Conservation (phyloP, 176 grass and related monocot genomes). For the Lolium perenne region DNA sequence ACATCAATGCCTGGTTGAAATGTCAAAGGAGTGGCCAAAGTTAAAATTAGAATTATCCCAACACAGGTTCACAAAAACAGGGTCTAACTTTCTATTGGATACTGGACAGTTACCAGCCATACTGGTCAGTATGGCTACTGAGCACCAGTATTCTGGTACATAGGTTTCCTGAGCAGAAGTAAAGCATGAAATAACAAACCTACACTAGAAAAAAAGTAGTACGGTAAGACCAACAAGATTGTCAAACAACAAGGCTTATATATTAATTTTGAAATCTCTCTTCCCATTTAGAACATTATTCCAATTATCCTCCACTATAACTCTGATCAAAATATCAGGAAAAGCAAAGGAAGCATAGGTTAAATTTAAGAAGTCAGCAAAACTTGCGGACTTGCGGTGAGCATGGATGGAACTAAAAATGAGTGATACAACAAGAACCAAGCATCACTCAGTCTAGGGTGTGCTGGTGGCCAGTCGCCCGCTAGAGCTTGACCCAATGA, state of each 20-base stretch:
- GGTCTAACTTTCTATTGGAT: not conserved
- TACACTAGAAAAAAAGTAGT: not conserved
- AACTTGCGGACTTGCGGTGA: slow-evolving; percentile 9
- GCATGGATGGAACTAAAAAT: slow-evolving; percentile 1
- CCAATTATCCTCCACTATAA: not conserved
- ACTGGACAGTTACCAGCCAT: not conserved
- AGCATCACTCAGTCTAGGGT: not conserved
- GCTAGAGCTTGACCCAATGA: not conserved
- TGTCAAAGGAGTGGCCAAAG: slow-evolving; percentile 23
- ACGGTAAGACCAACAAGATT: slow-evolving; percentile 28
- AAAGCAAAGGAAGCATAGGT: not conserved
- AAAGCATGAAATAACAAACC: not conserved
- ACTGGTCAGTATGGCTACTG: not conserved
- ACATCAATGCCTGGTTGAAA: slow-evolving; percentile 90
- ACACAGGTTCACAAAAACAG: slow-evolving; percentile 6
- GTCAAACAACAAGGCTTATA: not conserved
- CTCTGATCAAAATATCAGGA: not conserved
- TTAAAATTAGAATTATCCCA: slow-evolving; percentile 28
- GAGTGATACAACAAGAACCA: slow-evolving; percentile 22
- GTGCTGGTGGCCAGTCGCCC: not conserved
- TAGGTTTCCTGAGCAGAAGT: not conserved
- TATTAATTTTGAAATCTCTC: not conserved
- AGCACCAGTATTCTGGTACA: not conserved
- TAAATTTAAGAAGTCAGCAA: not conserved
- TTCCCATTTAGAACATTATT: slow-evolving; percentile 1